Evolutionary conservation across 1,139 yeast genomes (phyloP), one percentile per base, ranked within the genome.

Genomic region (Geotrichum carabidarum): DNA sequence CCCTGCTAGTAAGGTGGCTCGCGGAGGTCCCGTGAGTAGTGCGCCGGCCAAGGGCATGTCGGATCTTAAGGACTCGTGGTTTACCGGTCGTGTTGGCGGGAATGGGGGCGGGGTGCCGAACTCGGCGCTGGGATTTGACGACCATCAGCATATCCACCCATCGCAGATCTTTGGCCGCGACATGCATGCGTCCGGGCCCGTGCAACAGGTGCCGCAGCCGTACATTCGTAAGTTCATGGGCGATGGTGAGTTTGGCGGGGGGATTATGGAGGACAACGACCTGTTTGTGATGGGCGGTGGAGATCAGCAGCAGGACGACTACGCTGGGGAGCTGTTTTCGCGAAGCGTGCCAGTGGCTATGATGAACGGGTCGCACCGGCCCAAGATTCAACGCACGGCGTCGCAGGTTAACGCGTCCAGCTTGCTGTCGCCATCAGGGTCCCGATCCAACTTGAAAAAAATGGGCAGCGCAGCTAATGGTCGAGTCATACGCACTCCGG

Each of bases 341-440:
- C 34, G 43, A n/a, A 48, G 53, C 36, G 52, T 54, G 18, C 45
- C 51, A 9, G 35, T 34, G 27, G 18, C 45, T 8, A 18, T 41
- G 17, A 27, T 38, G 31, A 35, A 46, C 41, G 41, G 45, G 22
- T 37, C 42, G 34, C 55, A 49, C 53, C 53, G 54, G 27, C 56
- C 59, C 35, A 60, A 60, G 49, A 56, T 58, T n/a, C 56, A 59
- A 4, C 50, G 61, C 34, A 59, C 63, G 2, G 59, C 60, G 30
- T 58, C 62, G 9, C 57, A 59, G 1, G 46, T 58, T 4, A 60
- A 61, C 42, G 60, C 62, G 4, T 60, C 62, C 2, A 55, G 57
- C 35, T 37, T 60, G 27, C 44, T 56, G 2, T 36, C 51, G 46
- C 53, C 46, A 36, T 35, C 46, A 43, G 22, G 32, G 37, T 53